Evolutionary conservation across 1,284 basidiomycete genomes (phyloP), one percentile per base, ranked within the genome.

Genomic region (Sanghuangporus weigelae): DNA sequence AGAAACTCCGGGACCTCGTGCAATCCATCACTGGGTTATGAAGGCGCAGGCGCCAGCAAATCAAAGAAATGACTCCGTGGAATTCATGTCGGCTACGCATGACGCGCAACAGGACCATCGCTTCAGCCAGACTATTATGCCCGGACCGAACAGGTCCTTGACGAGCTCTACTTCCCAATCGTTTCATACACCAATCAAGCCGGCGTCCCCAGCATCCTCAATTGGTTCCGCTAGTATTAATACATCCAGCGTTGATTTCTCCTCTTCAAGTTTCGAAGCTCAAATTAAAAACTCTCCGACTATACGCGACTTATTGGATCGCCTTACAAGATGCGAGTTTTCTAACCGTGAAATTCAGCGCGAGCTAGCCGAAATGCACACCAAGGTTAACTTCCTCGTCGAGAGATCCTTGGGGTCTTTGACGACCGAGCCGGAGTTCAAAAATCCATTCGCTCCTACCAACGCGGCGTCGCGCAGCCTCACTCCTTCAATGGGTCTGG

Each of bases 181-280:
- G 63, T 70, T 71, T 59, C 74, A 70, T 48, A 60, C 74, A 70
- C 70, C 73, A 56, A 80, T 83, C 68, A 77, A 79, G 7, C 87
- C 89, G 14, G 80, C 85, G 6, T 92, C 90, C 0, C 90, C 90
- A 7, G 87, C 85, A 21, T 92, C 90, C 11, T 92, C 90, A 7
- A 72, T 89, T 67, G 87, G 86, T 71, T 91, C 90, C 14, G 84
- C 81, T 53, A 87, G 86, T 69, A 84, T 86, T 48, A 81, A 84
- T 69, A 72, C 64, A 23, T 73, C 79, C 3, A 78, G 74, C 68
- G 68, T 74, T 57, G 83, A 84, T 62, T 72, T 73, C 69, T 60
- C 78, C 72, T 60, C 69, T 67, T 44, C 63, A 16, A 82, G 72
- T 67, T 85, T 92, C 55, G 91, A 93, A 67, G 75, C 81, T 8